These are phyloP conservation scores for Onygenales sp. DNA, from an alignment of 2,329 filamentous ascomycete species.

Conservation along the genomic window DNA sequence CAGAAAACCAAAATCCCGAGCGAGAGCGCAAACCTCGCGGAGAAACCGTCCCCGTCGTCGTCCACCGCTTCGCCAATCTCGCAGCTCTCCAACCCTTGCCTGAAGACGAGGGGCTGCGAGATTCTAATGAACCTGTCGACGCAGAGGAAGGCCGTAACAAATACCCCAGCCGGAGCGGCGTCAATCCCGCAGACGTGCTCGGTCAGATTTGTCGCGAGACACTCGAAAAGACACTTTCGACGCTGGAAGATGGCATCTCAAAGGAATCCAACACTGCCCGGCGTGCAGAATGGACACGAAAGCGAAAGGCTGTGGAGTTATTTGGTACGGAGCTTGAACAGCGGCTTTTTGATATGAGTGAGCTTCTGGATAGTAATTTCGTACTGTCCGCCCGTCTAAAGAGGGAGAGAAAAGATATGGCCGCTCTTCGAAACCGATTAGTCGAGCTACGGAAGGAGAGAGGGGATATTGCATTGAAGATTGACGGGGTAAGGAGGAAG, in stretches of 20 bases:
- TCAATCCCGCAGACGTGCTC: conserved; percentile 45
- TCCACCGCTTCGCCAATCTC: conserved; percentile 31
- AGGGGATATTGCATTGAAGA: conserved; percentile 40
- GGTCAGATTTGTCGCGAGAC: conserved; percentile 42
- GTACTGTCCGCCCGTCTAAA: conserved; percentile 37
- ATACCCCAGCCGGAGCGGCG: conserved; percentile 23
- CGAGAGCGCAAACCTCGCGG: conserved; percentile 14
- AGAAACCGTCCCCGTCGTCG: conserved; percentile 30
- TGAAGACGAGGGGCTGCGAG: conserved; percentile 13
- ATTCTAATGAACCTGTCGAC: conserved; percentile 18
- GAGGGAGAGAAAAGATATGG: conserved; percentile 35
- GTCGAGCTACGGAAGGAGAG: conserved; percentile 39
- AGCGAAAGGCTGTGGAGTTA: conserved; percentile 38
- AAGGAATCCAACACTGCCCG: conserved; percentile 31
- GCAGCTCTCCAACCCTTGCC: conserved; percentile 18
- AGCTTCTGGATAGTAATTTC: conserved; percentile 42
- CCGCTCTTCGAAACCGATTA: conserved; percentile 37
- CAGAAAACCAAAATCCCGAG: neutral
- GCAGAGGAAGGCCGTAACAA: conserved; percentile 26
- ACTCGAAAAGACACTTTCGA: conserved; percentile 36
- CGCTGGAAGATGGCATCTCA: conserved; percentile 31
- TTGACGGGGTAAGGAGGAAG: conserved; percentile 38
- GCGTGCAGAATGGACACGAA: conserved; percentile 32
- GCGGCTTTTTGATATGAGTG: conserved; percentile 42
- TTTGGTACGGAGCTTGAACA: conserved; percentile 41